Evolutionary conservation across 2,329 filamentous ascomycete genomes (phyloP).

Genomic region (Calonectria ilicicola): DNA sequence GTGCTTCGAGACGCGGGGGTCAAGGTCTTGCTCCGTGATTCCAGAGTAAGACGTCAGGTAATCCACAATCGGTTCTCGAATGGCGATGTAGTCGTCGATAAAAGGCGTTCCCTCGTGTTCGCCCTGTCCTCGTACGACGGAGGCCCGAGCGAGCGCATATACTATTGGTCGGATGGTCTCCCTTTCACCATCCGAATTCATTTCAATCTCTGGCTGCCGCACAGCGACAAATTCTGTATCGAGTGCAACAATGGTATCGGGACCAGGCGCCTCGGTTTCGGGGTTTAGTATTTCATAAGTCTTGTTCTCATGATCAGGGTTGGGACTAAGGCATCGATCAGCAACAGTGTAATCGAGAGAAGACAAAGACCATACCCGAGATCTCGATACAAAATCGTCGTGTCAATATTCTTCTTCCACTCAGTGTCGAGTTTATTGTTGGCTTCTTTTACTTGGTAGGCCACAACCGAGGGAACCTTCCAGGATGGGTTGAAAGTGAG

Average conservation of each 20-base stretch:
- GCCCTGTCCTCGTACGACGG: conserved; percentile 85
- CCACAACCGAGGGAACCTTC: conserved; percentile 91
- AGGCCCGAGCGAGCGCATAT: conserved; percentile 92
- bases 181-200: conserved; percentile 91
- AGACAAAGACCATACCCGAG: conserved; percentile 55
- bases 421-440: conserved; percentile 86
- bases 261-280: conserved; percentile 73
- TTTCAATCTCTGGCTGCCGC: conserved; percentile 93
- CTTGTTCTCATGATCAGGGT: conserved; percentile 54
- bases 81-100: conserved; percentile 96
- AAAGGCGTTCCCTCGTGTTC: conserved; percentile 86
- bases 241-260: conserved; percentile 84
- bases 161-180: conserved; percentile 93
- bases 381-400: conserved; percentile 84
- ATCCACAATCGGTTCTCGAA: conserved; percentile 91
- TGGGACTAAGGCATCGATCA: conserved; percentile 49
- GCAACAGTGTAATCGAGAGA: neutral
- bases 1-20: conserved; percentile 81
- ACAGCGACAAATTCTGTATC: conserved; percentile 97
- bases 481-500: conserved; percentile 89
- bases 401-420: conserved; percentile 89
- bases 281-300: conserved; percentile 71
- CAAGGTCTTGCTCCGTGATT: conserved; percentile 87
- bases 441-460: conserved; percentile 85
- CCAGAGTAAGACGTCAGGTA: conserved; percentile 96